Evolutionary conservation across 2,329 filamentous ascomycete genomes (phyloP).

Genomic region (Trichoderma semiorbis): DNA sequence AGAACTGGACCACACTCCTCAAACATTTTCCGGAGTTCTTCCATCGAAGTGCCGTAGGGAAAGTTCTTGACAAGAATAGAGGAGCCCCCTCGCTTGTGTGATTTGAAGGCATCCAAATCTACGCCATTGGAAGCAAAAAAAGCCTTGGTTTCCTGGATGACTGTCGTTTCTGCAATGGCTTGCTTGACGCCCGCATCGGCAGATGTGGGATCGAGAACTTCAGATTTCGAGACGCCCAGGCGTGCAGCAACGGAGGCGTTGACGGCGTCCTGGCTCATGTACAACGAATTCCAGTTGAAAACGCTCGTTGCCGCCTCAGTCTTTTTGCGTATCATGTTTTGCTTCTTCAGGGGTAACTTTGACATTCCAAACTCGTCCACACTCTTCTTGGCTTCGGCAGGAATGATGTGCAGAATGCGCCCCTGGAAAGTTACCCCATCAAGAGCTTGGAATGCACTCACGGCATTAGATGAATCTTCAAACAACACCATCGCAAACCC

Average conservation of each 20-base stretch:
- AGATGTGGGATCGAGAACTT: constrained; percentile 91
- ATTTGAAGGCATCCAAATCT: constrained; percentile 88
- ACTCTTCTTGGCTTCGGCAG: constrained; percentile 75
- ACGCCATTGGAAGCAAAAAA: constrained; percentile 88
- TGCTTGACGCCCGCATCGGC: constrained; percentile 94
- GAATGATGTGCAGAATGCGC: constrained; percentile 84
- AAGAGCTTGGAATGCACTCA: constrained; percentile 72
- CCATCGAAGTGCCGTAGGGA: constrained; percentile 72
- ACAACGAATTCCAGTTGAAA: constrained; percentile 99
- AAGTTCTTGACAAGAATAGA: constrained; percentile 95
- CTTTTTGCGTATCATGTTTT: constrained; percentile 84
- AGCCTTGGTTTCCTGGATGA: constrained; percentile 93
- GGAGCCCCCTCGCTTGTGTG: constrained; percentile 76
- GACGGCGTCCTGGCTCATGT: constrained; percentile 95
- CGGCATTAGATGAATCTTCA: constrained; percentile 65
- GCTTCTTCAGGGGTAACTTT: constrained; percentile 90
- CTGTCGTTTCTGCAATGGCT: constrained; percentile 90
- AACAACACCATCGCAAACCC: constrained; percentile 89
- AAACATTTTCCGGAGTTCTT: constrained; percentile 77
- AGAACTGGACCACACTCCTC: constrained; percentile 80
- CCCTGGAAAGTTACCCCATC: constrained; percentile 91
- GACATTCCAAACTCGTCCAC: constrained; percentile 87
- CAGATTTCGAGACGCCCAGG: constrained; percentile 84
- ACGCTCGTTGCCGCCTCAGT: constrained; percentile 70
- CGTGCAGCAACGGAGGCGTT: constrained; percentile 84